Evolutionary conservation across 2,329 filamentous ascomycete genomes (phyloP), one percentile per base, ranked within the genome.

Genomic region (Allantophomopsis cytisporea): DNA sequence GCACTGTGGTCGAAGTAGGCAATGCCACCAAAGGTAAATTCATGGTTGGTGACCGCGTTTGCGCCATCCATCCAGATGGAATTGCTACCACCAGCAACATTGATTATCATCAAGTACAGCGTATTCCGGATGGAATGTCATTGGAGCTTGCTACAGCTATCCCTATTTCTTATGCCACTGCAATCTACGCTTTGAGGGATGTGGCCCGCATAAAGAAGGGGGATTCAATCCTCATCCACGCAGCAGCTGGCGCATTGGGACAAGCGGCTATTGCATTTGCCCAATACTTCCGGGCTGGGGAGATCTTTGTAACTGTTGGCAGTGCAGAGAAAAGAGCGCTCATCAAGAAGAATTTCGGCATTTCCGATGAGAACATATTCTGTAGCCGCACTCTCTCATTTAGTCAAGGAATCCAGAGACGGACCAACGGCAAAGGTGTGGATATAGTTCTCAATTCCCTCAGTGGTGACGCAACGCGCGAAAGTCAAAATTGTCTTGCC

Each of bases 41-140:
- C 16, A 39, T 44, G 2, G 38, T 51, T 3, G 63, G 62, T 3
- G 60, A 68, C 31, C 49, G 52, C 2, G 70, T 75, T 5, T 20
- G 14, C 47, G 53, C 2, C 63, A 62, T 5, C 7, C 7, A 10
- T 18, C 7, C 14, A 7, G 18, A 10, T 4, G 15, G 10, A 7
- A n/a, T 20, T 21, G 35, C 20, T 13, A 16, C 14, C 13, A 13
- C 5, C 4, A 6, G 6, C 7, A 16, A 14, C 5, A 7, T 16
- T 21, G 15, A 33, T 7, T 8, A 8, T 13, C 7, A 15, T 3
- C 46, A 45, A 13, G 45, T 37, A 15, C 31, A 21, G 10, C 13
- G 16, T 3, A 37, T 50, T 10, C 45, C 47, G 1, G 38, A 42
- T 31, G 17, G 18, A 11, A 42, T 49, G 39, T 35, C 36, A 2